These are phyloP conservation scores for Micractinium sp. DNA, from an alignment of 139 green algal genomes.

Conservation along the genomic window DNA sequence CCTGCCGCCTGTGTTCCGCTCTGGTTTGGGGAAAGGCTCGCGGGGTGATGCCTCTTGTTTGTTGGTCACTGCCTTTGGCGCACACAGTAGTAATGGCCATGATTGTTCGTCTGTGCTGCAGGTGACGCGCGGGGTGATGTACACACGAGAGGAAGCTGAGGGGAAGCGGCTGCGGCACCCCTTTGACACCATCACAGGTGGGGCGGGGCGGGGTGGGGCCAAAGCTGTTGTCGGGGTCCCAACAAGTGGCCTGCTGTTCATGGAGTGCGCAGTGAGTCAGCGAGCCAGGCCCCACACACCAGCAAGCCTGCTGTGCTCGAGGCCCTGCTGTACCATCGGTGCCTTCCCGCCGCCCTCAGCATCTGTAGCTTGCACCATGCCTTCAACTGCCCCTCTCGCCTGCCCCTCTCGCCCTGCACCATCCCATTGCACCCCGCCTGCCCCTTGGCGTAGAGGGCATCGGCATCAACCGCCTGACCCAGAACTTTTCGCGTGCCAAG, in stretches of 20 bases:
- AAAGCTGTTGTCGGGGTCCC: too few species aligned
- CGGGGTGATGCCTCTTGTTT: too few species aligned
- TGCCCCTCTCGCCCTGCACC: neutral
- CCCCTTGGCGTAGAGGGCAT: conserved; percentile 70
- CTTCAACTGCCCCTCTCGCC: neutral
- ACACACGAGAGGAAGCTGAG: conserved; percentile 85
- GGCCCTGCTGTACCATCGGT: neutral
- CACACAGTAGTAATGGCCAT: neutral
- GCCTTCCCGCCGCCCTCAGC: too few species aligned
- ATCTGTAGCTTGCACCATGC: too few species aligned
- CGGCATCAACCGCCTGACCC: conserved; percentile 93
- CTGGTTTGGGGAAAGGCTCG: too few species aligned
- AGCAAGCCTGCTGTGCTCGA: neutral
- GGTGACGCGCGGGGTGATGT: conserved; percentile 93
- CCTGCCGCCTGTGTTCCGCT: too few species aligned
- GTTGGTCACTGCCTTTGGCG: too few species aligned
- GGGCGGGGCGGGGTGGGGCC: neutral
- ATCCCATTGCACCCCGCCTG: neutral
- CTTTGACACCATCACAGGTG: conserved; percentile 89
- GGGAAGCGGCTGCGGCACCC: conserved; percentile 89
- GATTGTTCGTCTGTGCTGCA: conserved; percentile 37
- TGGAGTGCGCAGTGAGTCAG: neutral
- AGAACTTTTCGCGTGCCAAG: conserved; percentile 83
- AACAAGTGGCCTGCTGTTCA: too few species aligned
- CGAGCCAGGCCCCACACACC: neutral